Percentiles rank a stretch among this genome's conserved stretches.
Evolutionary conservation across 2,329 filamentous ascomycete species (phyloP).

Genomic region (Xylariomycetidae sp.): DNA sequence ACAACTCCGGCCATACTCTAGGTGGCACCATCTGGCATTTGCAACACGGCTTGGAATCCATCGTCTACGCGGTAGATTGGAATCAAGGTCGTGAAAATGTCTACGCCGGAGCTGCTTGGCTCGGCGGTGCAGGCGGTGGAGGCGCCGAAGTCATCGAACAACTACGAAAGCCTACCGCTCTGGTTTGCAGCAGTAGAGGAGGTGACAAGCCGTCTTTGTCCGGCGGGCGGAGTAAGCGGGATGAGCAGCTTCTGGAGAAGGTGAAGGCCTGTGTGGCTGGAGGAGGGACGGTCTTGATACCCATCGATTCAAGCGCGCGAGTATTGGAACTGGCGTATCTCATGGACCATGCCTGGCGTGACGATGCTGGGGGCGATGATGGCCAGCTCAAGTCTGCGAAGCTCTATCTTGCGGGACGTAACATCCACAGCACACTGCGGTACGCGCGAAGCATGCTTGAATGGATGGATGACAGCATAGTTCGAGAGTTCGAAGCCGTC

Average conservation of each 20-base stretch:
- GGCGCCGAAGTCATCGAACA: slow-evolving; percentile 92
- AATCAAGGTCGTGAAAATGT: slow-evolving; percentile 97
- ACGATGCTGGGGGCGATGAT: slow-evolving; percentile 50
- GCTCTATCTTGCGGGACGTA: slow-evolving; percentile 81
- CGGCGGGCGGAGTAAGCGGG: slow-evolving; percentile 73
- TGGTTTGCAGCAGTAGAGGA: slow-evolving; percentile 87
- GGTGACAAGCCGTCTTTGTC: slow-evolving; percentile 66
- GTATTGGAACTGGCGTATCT: slow-evolving; percentile 89
- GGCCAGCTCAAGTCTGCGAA: slow-evolving; percentile 49
- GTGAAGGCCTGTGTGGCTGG: slow-evolving; percentile 73
- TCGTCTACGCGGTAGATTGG: slow-evolving; percentile 97
- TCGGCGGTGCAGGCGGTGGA: slow-evolving; percentile 74
- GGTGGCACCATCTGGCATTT: slow-evolving; percentile 99
- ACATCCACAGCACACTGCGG: slow-evolving; percentile 81
- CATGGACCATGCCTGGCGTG: slow-evolving; percentile 86
- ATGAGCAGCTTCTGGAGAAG: slow-evolving; percentile 79
- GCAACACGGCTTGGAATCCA: slow-evolving; percentile 91
- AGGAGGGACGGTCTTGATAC: slow-evolving; percentile 88
- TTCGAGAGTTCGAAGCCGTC: slow-evolving; percentile 81
- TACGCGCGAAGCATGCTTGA: slow-evolving; percentile 94
- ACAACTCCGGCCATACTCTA: slow-evolving; percentile 92
- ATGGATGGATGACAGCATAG: slow-evolving; percentile 97
- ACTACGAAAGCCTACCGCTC: slow-evolving; percentile 83
- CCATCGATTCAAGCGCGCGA: slow-evolving; percentile 91
- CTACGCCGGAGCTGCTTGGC: slow-evolving; percentile 87